Percentiles rank a stretch among this genome's conserved stretches.
phyloP scores from a whole-genome alignment of 345 rosid genomes.

The Hypericum perforatum region DNA sequence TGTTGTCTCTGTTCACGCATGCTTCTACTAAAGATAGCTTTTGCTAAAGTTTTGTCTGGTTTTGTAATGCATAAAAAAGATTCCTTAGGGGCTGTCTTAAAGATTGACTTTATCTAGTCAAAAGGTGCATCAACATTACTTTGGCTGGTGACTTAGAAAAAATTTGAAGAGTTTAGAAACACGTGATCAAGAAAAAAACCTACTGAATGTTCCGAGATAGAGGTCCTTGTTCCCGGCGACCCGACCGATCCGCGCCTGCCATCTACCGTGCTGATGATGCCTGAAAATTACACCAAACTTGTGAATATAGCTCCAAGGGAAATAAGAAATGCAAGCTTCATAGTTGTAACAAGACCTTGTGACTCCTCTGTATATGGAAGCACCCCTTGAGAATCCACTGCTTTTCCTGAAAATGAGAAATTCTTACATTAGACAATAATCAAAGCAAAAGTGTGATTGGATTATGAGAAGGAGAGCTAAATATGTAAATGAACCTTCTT shows the following conservation, averaged over 20 bases:
- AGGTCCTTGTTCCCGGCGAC: constrained; percentile 98
- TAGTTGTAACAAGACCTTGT: constrained; percentile 47
- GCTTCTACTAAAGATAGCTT: neutral
- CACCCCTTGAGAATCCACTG: constrained; percentile 98
- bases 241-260: constrained; percentile 99
- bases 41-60: neutral
- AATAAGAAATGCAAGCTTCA: neutral
- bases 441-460: neutral
- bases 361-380: constrained; percentile 97
- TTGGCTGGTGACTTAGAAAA: neutral
- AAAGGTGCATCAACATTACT: neutral
- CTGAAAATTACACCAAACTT: constrained; percentile 19
- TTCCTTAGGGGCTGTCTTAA: neutral
- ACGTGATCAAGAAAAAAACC: constrained; percentile 9
- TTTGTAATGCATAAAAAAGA: constrained; percentile 12
- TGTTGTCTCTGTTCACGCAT: too few species aligned
- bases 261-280: constrained; percentile 97
- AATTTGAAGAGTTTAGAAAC: neutral
- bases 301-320: constrained; percentile 11
- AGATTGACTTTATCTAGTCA: neutral
- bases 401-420: constrained; percentile 52
- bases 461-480: neutral
- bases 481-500: constrained; percentile 40
- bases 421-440: neutral
- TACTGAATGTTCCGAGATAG: constrained; percentile 92